These are phyloP conservation scores for Colletotrichum musae DNA, from an alignment of 2,329 filamentous ascomycete genomes.

Conservation along the genomic window DNA sequence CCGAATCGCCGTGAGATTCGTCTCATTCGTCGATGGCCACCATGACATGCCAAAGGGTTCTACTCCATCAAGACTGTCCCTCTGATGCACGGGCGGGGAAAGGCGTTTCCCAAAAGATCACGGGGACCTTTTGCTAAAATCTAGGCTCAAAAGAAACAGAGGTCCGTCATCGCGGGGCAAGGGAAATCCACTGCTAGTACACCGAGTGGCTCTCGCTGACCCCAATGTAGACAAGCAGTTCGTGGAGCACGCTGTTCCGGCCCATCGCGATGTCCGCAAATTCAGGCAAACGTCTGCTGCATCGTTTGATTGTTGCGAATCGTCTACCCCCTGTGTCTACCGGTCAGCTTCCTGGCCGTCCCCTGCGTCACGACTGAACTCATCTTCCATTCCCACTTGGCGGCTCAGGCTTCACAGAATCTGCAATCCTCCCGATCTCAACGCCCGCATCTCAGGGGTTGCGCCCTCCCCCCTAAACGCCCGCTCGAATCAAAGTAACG, in stretches of 20 bases:
- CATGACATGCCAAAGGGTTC: slow-evolving; percentile 14
- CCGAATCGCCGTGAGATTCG: slow-evolving; percentile 12
- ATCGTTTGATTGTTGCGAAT: neutral
- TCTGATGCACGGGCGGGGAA: slow-evolving; percentile 10
- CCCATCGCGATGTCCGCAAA: neutral
- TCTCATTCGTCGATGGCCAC: slow-evolving; percentile 1
- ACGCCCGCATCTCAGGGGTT: slow-evolving; percentile 15
- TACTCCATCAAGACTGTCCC: slow-evolving; percentile 18
- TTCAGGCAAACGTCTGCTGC: neutral
- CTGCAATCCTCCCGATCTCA: slow-evolving; percentile 22
- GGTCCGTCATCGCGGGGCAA: neutral
- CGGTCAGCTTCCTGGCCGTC: slow-evolving; percentile 1
- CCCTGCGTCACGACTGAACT: neutral
- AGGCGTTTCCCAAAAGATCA: neutral
- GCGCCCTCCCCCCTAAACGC: neutral
- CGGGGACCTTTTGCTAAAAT: neutral
- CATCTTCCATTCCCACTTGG: neutral
- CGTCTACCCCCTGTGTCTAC: neutral
- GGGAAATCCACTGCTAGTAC: slow-evolving; percentile 3
- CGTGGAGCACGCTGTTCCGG: neutral
- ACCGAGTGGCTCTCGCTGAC: neutral
- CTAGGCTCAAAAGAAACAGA: slow-evolving; percentile 6
- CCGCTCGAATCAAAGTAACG: slow-evolving; percentile 17
- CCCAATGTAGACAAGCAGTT: neutral
- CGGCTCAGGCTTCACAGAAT: neutral